Base-by-base conservation (phyloP, 805 yeast genomes). In the Priceomyces medius region DNA sequence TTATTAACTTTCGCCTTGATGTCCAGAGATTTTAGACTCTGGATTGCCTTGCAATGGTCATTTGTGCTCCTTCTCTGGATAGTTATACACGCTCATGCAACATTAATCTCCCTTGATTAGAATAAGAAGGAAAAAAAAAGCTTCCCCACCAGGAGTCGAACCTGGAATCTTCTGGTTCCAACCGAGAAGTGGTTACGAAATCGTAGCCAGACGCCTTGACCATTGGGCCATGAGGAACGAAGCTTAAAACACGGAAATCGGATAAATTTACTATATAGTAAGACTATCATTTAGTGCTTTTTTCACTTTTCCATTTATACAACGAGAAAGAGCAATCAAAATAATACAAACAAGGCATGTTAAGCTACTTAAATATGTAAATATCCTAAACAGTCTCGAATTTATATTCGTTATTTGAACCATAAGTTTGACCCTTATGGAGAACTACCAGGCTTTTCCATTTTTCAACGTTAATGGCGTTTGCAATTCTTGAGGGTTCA, bases 121-220 rank as follows among this genome's bases (percentile, higher is more conserved):
- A n/a, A n/a, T n/a, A n/a, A n/a, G n/a, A n/a, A n/a, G 12, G 17
- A 14, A 38, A 68, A 71, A 63, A 52, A 23, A 48, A 61, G 70
- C 76, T 72, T 71, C 76, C 76, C 74, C 74, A 71, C 75, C 75
- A 70, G 75, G 76, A 71, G 72, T 71, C 76, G 76, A 71, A 71
- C 75, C 76, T 68, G 74, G 76, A 71, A 68, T 71, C 75, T 69
- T 68, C 73, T 70, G 76, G 73, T 72, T 63, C 63, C 63, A 56
- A 56, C 60, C 59, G 54, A 56, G 61, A 61, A 62, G 57, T 54
- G 56, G 56, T 42, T 63, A 63, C 68, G 43, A 47, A 56, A 61
- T 65, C 73, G 73, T 67, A 68, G 73, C 71, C 74, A 68, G 72
- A 68, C 72, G 73, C 74, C 73, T 66, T 68, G 71, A 68, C 73